Evolutionary conservation across 2,329 filamentous ascomycete species (phyloP).

Genomic region (Arthroderma sp.): DNA sequence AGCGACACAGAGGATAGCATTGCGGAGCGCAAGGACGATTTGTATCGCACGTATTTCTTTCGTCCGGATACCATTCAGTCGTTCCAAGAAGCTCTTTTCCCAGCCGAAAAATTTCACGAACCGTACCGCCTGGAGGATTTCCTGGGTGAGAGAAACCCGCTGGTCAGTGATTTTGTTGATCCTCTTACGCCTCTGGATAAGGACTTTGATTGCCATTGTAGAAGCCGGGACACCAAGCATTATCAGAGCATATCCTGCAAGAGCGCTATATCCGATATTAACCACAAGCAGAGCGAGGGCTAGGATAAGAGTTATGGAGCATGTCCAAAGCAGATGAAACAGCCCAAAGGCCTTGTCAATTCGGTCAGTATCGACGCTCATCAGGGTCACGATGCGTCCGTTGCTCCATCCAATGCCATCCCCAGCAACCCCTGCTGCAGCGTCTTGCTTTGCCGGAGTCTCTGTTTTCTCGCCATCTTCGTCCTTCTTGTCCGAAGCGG

Average conservation of each 20-base stretch:
- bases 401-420: constrained; percentile 83
- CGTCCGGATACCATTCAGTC: constrained; percentile 59
- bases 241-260: constrained; percentile 75
- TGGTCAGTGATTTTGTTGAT: constrained; percentile 96
- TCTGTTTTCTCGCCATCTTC: constrained; percentile 22
- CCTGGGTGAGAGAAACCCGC: constrained; percentile 78
- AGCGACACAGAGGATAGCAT: constrained; percentile 70
- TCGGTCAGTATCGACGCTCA: constrained; percentile 91
- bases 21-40: constrained; percentile 65
- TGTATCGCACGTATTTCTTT: constrained; percentile 77
- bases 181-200: constrained; percentile 59
- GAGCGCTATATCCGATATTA: constrained; percentile 79
- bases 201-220: constrained; percentile 59
- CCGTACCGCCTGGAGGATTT: constrained; percentile 77
- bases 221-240: constrained; percentile 65
- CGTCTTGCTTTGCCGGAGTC: constrained; percentile 25
- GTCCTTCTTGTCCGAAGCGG: constrained; percentile 6
- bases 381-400: constrained; percentile 79
- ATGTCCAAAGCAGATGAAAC: constrained; percentile 85
- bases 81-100: constrained; percentile 74
- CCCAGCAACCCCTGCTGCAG: constrained; percentile 40
- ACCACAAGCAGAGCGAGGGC: constrained; percentile 69
- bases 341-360: constrained; percentile 77
- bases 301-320: constrained; percentile 63
- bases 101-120: constrained; percentile 97